Conservation (phyloP, 495 filamentous ascomycete genomes). For the Penicillium egyptiacum region DNA sequence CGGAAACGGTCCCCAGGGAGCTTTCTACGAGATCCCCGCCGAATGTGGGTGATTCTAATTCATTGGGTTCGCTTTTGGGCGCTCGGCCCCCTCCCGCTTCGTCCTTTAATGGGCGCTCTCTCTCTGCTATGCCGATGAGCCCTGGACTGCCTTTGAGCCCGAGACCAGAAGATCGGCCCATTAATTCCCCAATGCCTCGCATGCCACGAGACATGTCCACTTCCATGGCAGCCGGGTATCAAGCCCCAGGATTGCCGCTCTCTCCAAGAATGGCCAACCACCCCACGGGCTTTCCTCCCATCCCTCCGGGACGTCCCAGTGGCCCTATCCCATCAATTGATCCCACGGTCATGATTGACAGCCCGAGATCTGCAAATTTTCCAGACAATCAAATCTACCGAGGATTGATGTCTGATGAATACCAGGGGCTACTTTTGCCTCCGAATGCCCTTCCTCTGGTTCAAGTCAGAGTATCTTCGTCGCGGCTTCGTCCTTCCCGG, state of each 20-base stretch:
- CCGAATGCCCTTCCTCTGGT: constrained; percentile 88
- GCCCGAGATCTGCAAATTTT: constrained; percentile 28
- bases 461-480: constrained; percentile 83
- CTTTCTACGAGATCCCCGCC: constrained; percentile 30
- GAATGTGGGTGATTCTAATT: constrained; percentile 29
- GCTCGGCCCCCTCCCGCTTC: constrained; percentile 26
- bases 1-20: constrained; percentile 27
- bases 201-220: constrained; percentile 53
- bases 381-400: constrained; percentile 49
- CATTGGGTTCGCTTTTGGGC: constrained; percentile 40
- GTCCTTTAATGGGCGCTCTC: constrained; percentile 30
- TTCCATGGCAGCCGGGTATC: constrained; percentile 57
- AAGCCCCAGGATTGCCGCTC: constrained; percentile 59
- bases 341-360: constrained; percentile 41
- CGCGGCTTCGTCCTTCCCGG: constrained; percentile 86
- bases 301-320: constrained; percentile 10
- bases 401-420: constrained; percentile 77
- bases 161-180: constrained; percentile 71
- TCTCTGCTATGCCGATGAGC: constrained; percentile 65
- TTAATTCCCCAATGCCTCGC: constrained; percentile 70
- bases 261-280: constrained; percentile 70
- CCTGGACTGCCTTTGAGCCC: constrained; percentile 89
- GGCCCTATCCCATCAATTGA: constrained; percentile 43
- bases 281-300: constrained; percentile 61
- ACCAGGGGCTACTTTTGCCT: constrained; percentile 78